These are phyloP conservation scores for Ophiostoma himal-ulmi DNA, from an alignment of 2,329 filamentous ascomycete genomes.

Conservation along the genomic window DNA sequence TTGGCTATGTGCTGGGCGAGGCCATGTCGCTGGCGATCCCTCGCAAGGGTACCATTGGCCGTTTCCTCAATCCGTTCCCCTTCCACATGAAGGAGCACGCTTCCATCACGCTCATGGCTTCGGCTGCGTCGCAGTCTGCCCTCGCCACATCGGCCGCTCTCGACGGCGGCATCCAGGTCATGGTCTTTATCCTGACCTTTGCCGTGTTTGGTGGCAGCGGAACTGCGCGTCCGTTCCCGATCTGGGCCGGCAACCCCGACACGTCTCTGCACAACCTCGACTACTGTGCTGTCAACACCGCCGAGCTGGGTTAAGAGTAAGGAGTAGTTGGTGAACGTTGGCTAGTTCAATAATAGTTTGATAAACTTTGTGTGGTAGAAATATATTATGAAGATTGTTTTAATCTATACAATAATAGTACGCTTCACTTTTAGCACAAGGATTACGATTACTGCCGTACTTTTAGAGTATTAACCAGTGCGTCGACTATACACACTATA, in stretches of 20 bases:
- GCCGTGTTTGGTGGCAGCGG: constrained; percentile 42
- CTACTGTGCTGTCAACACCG: constrained; percentile 22
- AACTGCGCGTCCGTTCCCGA: constrained; percentile 33
- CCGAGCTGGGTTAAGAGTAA: not conserved
- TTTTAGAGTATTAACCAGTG: too few species aligned
- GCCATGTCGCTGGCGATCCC: constrained; percentile 32
- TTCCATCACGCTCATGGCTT: constrained; percentile 27
- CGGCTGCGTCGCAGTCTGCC: constrained; percentile 25
- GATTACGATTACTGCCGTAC: too few species aligned
- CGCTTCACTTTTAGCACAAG: too few species aligned
- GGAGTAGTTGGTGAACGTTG: not conserved
- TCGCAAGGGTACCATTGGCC: constrained; percentile 31
- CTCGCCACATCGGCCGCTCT: constrained; percentile 36
- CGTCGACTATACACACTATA: too few species aligned
- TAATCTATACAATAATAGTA: too few species aligned
- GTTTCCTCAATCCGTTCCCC: constrained; percentile 30
- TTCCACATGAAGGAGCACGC: constrained; percentile 30
- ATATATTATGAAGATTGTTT: too few species aligned
- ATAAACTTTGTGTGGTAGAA: not conserved
- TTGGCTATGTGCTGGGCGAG: constrained; percentile 38
- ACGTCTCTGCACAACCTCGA: constrained; percentile 22
- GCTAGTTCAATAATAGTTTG: not conserved
- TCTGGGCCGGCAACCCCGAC: constrained; percentile 24
- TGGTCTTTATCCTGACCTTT: constrained; percentile 40
- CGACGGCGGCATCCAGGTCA: constrained; percentile 37